Base-by-base conservation (phyloP, 768 basidiomycete genomes). In the Boletus pseudopeckii region DNA sequence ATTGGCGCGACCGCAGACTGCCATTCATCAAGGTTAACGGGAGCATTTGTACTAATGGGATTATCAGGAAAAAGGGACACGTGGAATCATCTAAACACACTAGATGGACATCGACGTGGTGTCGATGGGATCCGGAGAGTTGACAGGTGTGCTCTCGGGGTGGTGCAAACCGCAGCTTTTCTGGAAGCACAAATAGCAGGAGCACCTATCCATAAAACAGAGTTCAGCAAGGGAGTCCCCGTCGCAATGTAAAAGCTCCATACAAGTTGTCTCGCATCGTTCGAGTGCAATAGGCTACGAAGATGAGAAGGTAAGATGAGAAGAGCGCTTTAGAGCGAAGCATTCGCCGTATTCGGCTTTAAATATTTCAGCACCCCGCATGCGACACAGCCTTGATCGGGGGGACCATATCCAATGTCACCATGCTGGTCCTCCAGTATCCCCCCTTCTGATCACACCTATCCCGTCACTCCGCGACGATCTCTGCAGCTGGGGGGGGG, bases 211-310 rank as follows among this genome's bases (percentile, higher is more conserved):
- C 17, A 48, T 7, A 17, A n/a, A 32, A 15, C 24, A 34, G 5
- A 32, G 4, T 22, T 67, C 26, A 57, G 50, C 9, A 30, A 39
- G 15, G 7, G 10, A 4, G 26, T 11, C 28, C 9, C 14, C 3
- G 24, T 20, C 10, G 20, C 18, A 7, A 9, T 30, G 28, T 42
- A 53, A 34, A 42, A 34, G 32, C 4, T 26, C n/a, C 55, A 13
- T 43, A 65, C 65, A 34, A 6, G 3, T 33, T 30, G 22, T 41
- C 32, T 44, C 50, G 57, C 60, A 65, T 67, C 1, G 7, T 55
- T 37, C 2, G 14, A 46, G 38, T 20, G 26, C 5, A 32, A 33
- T 36, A 33, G n/a, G 17, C 28, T 7, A 28, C 1, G 13, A 51
- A n/a, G 42, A 11, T 43, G 28, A 18, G 38, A 6, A 20, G 10